phyloP scores from a whole-genome alignment of 2,329 filamentous ascomycete genomes.

The Truncatella angustata region DNA sequence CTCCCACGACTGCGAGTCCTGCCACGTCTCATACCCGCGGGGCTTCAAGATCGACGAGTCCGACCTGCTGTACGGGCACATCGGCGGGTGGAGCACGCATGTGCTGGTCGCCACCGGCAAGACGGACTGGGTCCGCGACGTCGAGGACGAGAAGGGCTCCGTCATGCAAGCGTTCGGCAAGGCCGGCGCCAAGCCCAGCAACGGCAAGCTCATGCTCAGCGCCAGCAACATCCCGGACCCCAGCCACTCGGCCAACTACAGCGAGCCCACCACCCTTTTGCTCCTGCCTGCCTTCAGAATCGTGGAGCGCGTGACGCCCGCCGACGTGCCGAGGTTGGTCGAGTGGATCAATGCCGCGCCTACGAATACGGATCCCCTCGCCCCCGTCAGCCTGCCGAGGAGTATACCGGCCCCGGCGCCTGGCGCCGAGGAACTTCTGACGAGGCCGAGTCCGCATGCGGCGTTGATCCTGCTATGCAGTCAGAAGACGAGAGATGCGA shows the following conservation, averaged over 20 bases:
- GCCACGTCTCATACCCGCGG: constrained; percentile 73
- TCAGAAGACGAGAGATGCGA: constrained; percentile 88
- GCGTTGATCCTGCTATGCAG: constrained; percentile 92
- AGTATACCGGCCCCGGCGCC: constrained; percentile 30
- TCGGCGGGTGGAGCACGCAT: constrained; percentile 88
- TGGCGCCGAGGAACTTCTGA: constrained; percentile 29
- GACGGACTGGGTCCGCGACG: constrained; percentile 88
- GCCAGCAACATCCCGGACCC: constrained; percentile 89
- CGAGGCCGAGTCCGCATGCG: constrained; percentile 72
- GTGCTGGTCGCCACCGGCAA: constrained; percentile 93
- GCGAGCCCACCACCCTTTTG: constrained; percentile 72
- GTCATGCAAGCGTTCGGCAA: constrained; percentile 74
- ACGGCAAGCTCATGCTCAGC: constrained; percentile 82
- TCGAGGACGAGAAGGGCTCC: constrained; percentile 82
- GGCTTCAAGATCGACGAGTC: constrained; percentile 71
- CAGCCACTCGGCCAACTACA: constrained; percentile 60
- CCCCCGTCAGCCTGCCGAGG: constrained; percentile 26
- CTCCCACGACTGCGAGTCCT: constrained; percentile 79
- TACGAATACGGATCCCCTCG: constrained; percentile 68
- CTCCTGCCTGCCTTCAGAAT: constrained; percentile 82
- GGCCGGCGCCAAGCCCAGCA: constrained; percentile 57
- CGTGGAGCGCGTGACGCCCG: constrained; percentile 79
- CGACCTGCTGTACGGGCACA: constrained; percentile 78
- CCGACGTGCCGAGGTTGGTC: constrained; percentile 70
- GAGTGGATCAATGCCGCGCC: constrained; percentile 68